Conservation (phyloP, 2,329 filamentous ascomycete species). For the Metarhizium humberi region DNA sequence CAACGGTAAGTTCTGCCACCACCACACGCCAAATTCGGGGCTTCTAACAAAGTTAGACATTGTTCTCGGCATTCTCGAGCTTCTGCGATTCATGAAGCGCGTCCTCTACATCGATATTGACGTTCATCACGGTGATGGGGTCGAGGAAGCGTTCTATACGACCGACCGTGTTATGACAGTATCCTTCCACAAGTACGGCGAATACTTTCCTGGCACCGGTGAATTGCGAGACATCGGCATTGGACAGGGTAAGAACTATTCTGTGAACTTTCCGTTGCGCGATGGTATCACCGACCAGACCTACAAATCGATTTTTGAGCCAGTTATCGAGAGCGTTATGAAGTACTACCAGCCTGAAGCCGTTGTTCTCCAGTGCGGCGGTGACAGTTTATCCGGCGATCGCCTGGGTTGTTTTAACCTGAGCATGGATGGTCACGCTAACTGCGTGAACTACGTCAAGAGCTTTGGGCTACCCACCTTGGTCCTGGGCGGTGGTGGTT, state of each 20-base stretch:
- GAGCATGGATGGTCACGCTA: conserved; percentile 91
- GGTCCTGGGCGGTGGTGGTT: conserved; percentile 91
- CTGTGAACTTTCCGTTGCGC: conserved; percentile 83
- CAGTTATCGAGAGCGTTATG: conserved; percentile 81
- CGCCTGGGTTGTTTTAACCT: conserved; percentile 94
- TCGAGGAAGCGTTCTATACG: conserved; percentile 88
- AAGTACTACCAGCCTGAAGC: conserved; percentile 81
- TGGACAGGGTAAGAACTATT: conserved; percentile 80
- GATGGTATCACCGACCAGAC: conserved; percentile 86
- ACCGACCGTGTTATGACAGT: conserved; percentile 89
- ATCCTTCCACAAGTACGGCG: conserved; percentile 94
- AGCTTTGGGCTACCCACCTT: conserved; percentile 75
- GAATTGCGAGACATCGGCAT: conserved; percentile 79
- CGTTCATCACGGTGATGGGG: conserved; percentile 87
- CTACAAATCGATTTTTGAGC: conserved; percentile 86
- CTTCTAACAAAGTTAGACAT: conserved; percentile 55
- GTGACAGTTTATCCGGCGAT: conserved; percentile 89
- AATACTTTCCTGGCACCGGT: conserved; percentile 90
- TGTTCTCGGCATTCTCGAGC: conserved; percentile 86
- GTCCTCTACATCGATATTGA: conserved; percentile 98
- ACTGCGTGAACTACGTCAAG: conserved; percentile 89
- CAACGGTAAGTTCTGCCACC: conserved; percentile 55
- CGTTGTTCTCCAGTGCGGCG: conserved; percentile 92
- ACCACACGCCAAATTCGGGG: neutral
- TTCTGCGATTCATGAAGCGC: conserved; percentile 81